phyloP scores from a whole-genome alignment of 495 filamentous ascomycete species.

The Lepidopterella palustris region DNA sequence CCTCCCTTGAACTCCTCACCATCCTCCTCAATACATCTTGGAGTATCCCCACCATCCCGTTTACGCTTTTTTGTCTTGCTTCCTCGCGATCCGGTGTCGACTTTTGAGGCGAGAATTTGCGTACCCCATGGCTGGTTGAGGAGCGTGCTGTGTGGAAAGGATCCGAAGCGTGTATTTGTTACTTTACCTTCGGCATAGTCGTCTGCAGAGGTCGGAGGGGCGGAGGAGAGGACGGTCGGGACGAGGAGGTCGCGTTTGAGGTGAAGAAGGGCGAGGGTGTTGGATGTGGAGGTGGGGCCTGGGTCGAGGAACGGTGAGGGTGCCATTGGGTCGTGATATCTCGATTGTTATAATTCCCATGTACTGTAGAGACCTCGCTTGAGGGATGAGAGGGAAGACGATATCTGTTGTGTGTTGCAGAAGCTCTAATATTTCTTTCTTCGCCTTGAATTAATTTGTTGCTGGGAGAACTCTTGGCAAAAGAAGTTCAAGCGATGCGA shows the following conservation, averaged over 20 bases:
- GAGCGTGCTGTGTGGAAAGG: slow-evolving; percentile 86
- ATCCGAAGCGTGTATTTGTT: slow-evolving; percentile 88
- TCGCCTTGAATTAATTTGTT: neutral
- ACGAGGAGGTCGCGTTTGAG: slow-evolving; percentile 74
- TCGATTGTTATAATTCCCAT: neutral
- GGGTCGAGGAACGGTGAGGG: slow-evolving; percentile 70
- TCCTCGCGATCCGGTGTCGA: slow-evolving; percentile 79
- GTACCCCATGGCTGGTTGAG: slow-evolving; percentile 79
- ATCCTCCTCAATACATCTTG: slow-evolving; percentile 28
- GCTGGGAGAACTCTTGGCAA: slow-evolving; percentile 16
- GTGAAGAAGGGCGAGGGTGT: slow-evolving; percentile 69
- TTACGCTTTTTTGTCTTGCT: slow-evolving; percentile 45
- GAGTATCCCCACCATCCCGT: slow-evolving; percentile 40
- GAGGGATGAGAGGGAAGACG: neutral
- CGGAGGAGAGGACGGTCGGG: slow-evolving; percentile 56
- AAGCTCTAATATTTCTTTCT: neutral
- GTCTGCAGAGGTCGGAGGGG: slow-evolving; percentile 10
- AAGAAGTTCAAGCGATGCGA: slow-evolving; percentile 7
- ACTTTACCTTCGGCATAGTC: slow-evolving; percentile 61
- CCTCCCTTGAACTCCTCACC: slow-evolving; percentile 18
- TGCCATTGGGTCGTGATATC: neutral
- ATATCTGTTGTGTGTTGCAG: neutral
- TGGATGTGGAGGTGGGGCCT: slow-evolving; percentile 46
- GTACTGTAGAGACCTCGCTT: too few species aligned
- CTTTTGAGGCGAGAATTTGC: slow-evolving; percentile 81